Percentiles rank a stretch among this genome's conserved stretches.
These are phyloP conservation scores for Phylloporus sp. DNA, from an alignment of 768 basidiomycete species.

Conservation along the genomic window DNA sequence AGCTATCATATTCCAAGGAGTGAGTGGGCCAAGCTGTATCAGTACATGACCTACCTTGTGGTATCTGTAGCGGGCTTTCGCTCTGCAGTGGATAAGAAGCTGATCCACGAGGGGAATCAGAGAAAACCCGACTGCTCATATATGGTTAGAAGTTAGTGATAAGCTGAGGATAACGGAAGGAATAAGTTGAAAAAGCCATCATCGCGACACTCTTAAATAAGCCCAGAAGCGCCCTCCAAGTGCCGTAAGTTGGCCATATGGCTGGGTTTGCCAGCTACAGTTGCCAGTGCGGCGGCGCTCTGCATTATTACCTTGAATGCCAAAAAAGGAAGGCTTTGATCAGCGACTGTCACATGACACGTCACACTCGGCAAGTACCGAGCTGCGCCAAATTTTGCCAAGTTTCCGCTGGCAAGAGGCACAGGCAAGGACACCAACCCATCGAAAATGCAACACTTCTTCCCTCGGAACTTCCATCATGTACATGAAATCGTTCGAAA, in stretches of 20 bases:
- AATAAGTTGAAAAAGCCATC: not conserved
- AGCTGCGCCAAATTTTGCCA: slow-evolving; percentile 14
- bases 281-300: no score
- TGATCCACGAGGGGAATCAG: slow-evolving; percentile 18
- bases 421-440: slow-evolving; percentile 17
- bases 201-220: slow-evolving; percentile 15
- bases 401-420: slow-evolving; percentile 21
- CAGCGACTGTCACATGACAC: slow-evolving; percentile 15
- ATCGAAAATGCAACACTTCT: slow-evolving; percentile 27
- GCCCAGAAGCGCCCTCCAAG: not conserved
- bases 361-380: slow-evolving; percentile 26
- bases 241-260: slow-evolving; percentile 21
- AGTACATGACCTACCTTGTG: slow-evolving; percentile 10
- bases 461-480: slow-evolving; percentile 34
- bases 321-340: slow-evolving; percentile 21
- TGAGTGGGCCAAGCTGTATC: not conserved
- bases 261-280: no score
- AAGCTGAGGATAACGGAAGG: slow-evolving; percentile 5
- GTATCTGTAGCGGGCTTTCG: not conserved
- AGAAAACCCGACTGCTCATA: slow-evolving; percentile 18
- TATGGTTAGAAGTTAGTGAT: slow-evolving; percentile 7
- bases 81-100: slow-evolving; percentile 3
- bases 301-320: slow-evolving; percentile 16
- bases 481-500: slow-evolving; percentile 12
- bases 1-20: slow-evolving; percentile 2